A percentile compares a stretch with the other conserved stretches of the same genome.
These are phyloP conservation scores for Entelexis sorbosivorans DNA, from an alignment of 1,139 yeast species.

Conservation along the genomic window DNA sequence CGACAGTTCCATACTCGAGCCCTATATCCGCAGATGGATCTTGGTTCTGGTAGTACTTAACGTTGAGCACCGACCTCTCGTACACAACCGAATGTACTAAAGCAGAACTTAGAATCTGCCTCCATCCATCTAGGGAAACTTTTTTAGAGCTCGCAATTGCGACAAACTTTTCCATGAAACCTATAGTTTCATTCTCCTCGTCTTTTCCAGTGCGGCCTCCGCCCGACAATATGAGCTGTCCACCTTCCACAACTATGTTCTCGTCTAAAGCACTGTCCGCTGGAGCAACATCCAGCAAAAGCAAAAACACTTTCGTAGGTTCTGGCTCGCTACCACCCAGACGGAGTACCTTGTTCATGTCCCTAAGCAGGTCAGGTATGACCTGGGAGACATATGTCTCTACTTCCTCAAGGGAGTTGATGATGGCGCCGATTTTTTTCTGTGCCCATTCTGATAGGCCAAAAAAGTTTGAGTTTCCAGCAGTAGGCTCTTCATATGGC, in stretches of 20 bases:
- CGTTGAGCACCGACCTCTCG: conserved; percentile 18
- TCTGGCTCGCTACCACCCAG: neutral
- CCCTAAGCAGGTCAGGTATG: neutral
- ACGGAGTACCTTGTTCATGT: conserved; percentile 7
- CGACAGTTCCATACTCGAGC: conserved; percentile 40
- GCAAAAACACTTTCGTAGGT: conserved; percentile 2
- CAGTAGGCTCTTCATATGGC: conserved; percentile 8
- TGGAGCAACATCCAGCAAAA: neutral
- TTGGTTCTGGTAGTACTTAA: conserved; percentile 9
- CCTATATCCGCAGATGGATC: conserved; percentile 26
- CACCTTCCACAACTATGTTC: conserved; percentile 7
- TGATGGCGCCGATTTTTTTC: neutral
- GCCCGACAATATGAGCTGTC: neutral
- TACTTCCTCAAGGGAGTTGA: neutral
- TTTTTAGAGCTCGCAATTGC: neutral
- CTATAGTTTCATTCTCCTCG: neutral
- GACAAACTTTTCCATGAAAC: neutral
- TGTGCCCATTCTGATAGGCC: conserved; percentile 18
- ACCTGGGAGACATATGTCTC: neutral
- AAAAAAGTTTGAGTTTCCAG: neutral
- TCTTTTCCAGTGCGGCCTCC: neutral
- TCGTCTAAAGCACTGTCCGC: neutral
- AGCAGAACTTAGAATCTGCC: conserved; percentile 15
- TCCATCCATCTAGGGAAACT: conserved; percentile 11
- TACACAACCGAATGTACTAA: conserved; percentile 24